Evolutionary conservation across 495 filamentous ascomycete species (phyloP).

Genomic region (Amniculicola lignicola): DNA sequence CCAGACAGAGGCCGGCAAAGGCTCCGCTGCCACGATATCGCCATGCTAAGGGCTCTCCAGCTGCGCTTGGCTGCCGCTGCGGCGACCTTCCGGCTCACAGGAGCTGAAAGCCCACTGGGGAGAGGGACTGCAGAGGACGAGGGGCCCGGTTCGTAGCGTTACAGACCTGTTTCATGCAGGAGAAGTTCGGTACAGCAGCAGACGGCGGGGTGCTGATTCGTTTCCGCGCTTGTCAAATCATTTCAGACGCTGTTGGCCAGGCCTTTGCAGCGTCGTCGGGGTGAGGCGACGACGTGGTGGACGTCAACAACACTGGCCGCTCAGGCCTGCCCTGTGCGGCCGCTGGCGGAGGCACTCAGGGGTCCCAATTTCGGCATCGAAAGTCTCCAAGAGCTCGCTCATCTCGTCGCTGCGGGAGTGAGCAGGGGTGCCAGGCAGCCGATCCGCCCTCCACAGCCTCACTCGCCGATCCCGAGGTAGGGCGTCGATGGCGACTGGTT

Average conservation of each 20-base stretch:
- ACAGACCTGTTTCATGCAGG: slow-evolving; percentile 31
- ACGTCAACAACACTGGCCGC: slow-evolving; percentile 14
- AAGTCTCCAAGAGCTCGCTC: slow-evolving; percentile 14
- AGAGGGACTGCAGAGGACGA: neutral
- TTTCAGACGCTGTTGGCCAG: slow-evolving; percentile 24
- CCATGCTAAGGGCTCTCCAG: slow-evolving; percentile 12
- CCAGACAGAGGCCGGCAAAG: neutral
- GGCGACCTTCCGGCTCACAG: neutral
- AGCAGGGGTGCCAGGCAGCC: slow-evolving; percentile 19
- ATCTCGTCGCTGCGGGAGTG: slow-evolving; percentile 24
- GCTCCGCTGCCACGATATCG: slow-evolving; percentile 5
- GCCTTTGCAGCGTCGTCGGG: slow-evolving; percentile 20
- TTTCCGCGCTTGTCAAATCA: slow-evolving; percentile 30
- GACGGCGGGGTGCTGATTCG: slow-evolving; percentile 23
- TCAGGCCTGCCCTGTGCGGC: neutral
- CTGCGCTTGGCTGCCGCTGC: neutral
- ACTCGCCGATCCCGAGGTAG: slow-evolving; percentile 8
- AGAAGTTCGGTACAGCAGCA: neutral
- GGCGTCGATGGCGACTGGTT: neutral
- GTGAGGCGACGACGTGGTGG: slow-evolving; percentile 7
- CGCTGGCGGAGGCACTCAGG: slow-evolving; percentile 15
- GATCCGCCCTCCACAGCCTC: slow-evolving; percentile 26
- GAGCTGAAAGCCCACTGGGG: neutral
- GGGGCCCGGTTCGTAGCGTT: slow-evolving; percentile 11
- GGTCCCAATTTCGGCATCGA: slow-evolving; percentile 27